Base-by-base conservation (phyloP, 805 yeast genomes). In the Barnettozyma sucrosica region DNA sequence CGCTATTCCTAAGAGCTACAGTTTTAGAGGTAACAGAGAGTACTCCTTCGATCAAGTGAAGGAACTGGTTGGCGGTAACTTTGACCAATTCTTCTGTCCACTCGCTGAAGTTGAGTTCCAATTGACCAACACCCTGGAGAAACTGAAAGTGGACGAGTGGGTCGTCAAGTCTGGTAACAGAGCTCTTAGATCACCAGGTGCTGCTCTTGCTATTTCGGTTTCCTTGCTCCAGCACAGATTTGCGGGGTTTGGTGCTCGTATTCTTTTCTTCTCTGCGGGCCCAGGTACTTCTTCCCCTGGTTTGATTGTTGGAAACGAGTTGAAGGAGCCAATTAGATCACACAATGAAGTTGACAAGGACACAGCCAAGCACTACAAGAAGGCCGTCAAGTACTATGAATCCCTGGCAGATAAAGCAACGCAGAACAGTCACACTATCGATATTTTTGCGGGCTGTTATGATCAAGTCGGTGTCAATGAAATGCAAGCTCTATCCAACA, bases 281-380 rank as follows among this genome's bases (percentile, higher is more conserved):
- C 95, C 97, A 43, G 83, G 97, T 65, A 93, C 99, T 41, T 81
- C 85, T 62, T 85, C 85, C 41, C 98, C 99, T 11, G 99, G 99
- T 58, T 72, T 87, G 64, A 89, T 93, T 55, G 99, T 93, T 25
- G 88, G 92, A 40, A 81, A 84, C 21, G 93, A 89, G 66, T 76
- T 93, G 65, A 86, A 87, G 64, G 99, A 93, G 68, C 97, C 99
- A 43, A 85, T 93, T 58, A 81, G 99, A 73, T 93, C 99, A 8
- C 99, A 93, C 69, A 88, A 86, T 61, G 99, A 93, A 65, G 87
- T 93, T 55, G 98, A 93, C 66, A 83, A 89, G 55, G 97, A 92
- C 59, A 68, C 76, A 43, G 95, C 96, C 47, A 83, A 83, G 62
- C 96, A 89, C 65, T 87, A 81, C 70, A 84, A 86, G 61, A 87